Conservation (phyloP, 106 monocot species). For the Gastrodia elata region DNA sequence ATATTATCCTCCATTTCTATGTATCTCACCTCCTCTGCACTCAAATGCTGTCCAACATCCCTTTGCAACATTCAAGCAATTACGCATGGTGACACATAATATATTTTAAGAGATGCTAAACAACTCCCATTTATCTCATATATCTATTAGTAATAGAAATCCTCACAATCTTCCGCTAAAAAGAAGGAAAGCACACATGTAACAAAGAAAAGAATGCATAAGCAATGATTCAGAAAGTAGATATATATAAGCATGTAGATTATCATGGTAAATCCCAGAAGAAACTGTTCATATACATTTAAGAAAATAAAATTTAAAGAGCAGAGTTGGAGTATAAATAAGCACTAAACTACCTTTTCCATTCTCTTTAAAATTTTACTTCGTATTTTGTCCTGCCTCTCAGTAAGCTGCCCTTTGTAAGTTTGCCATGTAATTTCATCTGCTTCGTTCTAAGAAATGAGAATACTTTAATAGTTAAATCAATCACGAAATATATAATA, state of each 20-base stretch:
- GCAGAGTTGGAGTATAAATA: background rate
- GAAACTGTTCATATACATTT: background rate
- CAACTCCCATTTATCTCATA: too few relatives aligned
- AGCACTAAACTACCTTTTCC: slow-evolving; percentile 56
- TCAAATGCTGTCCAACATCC: too few relatives aligned
- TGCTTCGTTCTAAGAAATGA: slow-evolving; percentile 52
- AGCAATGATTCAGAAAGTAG: background rate
- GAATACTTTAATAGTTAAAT: background rate
- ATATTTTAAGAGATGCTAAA: background rate
- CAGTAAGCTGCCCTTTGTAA: slow-evolving; percentile 87
- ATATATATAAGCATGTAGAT: background rate
- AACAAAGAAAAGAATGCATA: background rate
- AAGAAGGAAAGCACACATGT: background rate
- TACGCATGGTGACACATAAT: too few relatives aligned
- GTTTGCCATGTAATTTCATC: slow-evolving; percentile 96
- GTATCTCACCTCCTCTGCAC: too few relatives aligned
- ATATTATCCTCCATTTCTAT: too few relatives aligned
- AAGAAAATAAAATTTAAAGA: background rate
- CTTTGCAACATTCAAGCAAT: too few relatives aligned
- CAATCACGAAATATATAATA: background rate
- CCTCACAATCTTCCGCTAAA: background rate
- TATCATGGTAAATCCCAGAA: background rate
- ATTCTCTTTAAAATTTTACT: slow-evolving; percentile 84
- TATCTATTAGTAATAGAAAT: background rate
- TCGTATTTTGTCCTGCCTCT: slow-evolving; percentile 87